Evolutionary conservation across 2,329 filamentous ascomycete genomes (phyloP), one percentile per base, ranked within the genome.

Genomic region (Beauveria sp.): DNA sequence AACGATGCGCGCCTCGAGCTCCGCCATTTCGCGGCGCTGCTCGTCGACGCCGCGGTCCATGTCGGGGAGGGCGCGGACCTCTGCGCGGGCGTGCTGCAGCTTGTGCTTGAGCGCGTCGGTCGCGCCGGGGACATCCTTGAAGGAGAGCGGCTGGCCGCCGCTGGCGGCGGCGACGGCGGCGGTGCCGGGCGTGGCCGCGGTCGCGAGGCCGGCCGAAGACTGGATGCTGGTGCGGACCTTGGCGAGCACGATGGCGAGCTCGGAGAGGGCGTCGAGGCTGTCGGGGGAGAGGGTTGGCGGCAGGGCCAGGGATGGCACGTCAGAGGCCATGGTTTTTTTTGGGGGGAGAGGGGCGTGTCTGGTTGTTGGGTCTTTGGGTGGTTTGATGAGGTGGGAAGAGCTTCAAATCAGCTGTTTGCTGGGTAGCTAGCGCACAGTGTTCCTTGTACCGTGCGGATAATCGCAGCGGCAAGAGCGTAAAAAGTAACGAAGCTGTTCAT

Each of bases 211-310:
- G 44, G 75, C 67, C 12, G 73, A 73, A 51, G 75, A 71, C 69
- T 77, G 67, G 67, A 78, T 74, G 18, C 77, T 79, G 43, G 73
- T 70, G 66, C 89, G 84, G 20, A 97, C 83, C 55, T 90, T 89
- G 66, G 85, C 80, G 63, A 97, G 85, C 66, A 96, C 84, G 62
- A 86, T 81, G 69, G 91, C 87, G 59, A 97, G 84, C 69, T 92
- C 86, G 28, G 92, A 91, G 59, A 96, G 83, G 67, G 91, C 85
- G 77, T 96, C 92, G 76, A 97, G 91, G 55, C 86, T 85, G 73
- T 92, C 88, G 30, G 92, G 89, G 55, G 90, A 84, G 64, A 94
- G 88, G 61, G 88, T 85, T 3, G 83, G 76, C 37, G 87, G 81
- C 62, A 84, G 76, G 64, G 78, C 76, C 69, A 81, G 78, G 24